Conservation (phyloP, 106 monocot species). For the Alisma plantagoaquatica region DNA sequence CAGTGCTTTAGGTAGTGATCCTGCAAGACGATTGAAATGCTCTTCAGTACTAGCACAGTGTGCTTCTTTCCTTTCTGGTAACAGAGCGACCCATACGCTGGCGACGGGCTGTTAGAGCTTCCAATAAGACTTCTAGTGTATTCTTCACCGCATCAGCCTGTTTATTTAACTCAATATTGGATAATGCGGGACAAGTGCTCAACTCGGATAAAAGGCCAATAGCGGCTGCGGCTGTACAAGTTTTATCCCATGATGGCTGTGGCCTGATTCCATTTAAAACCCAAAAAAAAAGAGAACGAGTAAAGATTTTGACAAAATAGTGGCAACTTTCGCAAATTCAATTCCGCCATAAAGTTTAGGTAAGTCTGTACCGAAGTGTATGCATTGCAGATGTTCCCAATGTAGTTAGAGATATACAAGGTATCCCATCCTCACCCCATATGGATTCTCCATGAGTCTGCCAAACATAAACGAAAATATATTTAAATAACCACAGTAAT, state of each 20-base stretch:
- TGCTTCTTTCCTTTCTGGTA: constrained; percentile 37
- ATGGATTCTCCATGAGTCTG: constrained; percentile 12
- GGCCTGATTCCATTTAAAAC: constrained; percentile 32
- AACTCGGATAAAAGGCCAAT: constrained; percentile 79
- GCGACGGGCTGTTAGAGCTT: constrained; percentile 53
- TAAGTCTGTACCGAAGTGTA: constrained; percentile 44
- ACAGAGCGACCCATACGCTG: constrained; percentile 59
- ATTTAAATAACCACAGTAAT: neutral
- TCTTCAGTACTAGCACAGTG: neutral
- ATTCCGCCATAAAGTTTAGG: neutral
- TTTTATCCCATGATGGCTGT: constrained; percentile 92
- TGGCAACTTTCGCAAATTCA: neutral
- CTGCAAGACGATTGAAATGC: neutral
- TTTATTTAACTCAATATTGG: constrained; percentile 32
- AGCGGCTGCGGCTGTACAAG: constrained; percentile 95
- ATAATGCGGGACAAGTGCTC: constrained; percentile 30
- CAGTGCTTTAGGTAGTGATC: too few relatives aligned
- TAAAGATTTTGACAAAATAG: too few relatives aligned
- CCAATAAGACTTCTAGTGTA: constrained; percentile 52
- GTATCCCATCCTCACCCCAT: constrained; percentile 67
- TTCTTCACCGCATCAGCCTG: constrained; percentile 66
- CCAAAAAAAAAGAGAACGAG: too few relatives aligned
- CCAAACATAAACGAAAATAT: neutral
- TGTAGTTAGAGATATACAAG: constrained; percentile 59
- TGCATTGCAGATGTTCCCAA: constrained; percentile 82